A percentile compares a stretch with the other conserved stretches of the same genome.
phyloP scores from a whole-genome alignment of 2,329 filamentous ascomycete species.

The Bimuria novae-zelandiae region DNA sequence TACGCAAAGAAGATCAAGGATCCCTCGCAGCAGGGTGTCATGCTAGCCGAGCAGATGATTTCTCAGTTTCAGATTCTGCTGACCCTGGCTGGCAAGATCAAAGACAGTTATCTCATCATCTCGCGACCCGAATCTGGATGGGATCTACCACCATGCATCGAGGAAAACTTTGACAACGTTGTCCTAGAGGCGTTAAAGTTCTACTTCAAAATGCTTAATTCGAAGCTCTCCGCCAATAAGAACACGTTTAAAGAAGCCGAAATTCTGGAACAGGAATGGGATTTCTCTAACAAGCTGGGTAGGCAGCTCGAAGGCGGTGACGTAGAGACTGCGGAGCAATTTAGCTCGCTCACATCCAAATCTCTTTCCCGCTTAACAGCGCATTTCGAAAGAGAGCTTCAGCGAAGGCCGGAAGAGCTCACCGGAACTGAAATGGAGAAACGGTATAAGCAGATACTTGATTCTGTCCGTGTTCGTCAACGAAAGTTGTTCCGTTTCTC shows the following conservation, averaged over 20 bases:
- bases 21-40: slow-evolving; percentile 84
- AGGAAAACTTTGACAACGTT: slow-evolving; percentile 91
- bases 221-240: slow-evolving; percentile 96
- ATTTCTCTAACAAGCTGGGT: slow-evolving; percentile 92
- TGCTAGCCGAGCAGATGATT: slow-evolving; percentile 98
- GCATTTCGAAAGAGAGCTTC: slow-evolving; percentile 90
- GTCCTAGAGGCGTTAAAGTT: slow-evolving; percentile 93
- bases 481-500: slow-evolving; percentile 96
- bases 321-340: slow-evolving; percentile 96
- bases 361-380: slow-evolving; percentile 84
- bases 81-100: slow-evolving; percentile 89
- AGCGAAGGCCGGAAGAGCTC: slow-evolving; percentile 81
- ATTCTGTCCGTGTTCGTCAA: slow-evolving; percentile 94
- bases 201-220: slow-evolving; percentile 98
- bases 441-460: slow-evolving; percentile 91
- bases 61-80: slow-evolving; percentile 92
- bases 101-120: slow-evolving; percentile 82
- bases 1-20: slow-evolving; percentile 97
- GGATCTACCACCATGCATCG: slow-evolving; percentile 94
- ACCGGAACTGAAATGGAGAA: slow-evolving; percentile 86
- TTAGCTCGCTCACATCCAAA: slow-evolving; percentile 90
- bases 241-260: slow-evolving; percentile 99
- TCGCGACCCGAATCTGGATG: slow-evolving; percentile 88
- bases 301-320: slow-evolving; percentile 90
- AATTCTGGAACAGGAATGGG: slow-evolving; percentile 96